Conservation (phyloP, 208 protist species). For the Herpetomonas muscarum region DNA sequence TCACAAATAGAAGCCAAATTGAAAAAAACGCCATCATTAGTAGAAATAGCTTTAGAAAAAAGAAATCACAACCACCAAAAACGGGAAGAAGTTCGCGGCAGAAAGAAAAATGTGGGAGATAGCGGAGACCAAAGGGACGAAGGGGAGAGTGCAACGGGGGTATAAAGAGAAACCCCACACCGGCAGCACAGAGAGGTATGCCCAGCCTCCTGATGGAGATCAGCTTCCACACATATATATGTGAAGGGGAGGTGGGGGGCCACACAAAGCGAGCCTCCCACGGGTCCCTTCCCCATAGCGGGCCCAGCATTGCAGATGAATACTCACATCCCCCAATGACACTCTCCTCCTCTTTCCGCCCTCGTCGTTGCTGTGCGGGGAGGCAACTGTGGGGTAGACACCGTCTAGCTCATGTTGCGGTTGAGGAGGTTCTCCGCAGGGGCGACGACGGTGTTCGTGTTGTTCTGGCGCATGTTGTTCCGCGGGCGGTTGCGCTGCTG, state of each 20-base stretch:
- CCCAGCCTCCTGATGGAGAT: no score
- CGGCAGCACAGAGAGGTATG: no score
- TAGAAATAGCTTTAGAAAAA: constrained; percentile 8
- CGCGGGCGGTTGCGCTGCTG: constrained; percentile 6
- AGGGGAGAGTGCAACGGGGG: not conserved
- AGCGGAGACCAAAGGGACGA: constrained; percentile 12
- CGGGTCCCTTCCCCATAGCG: no score
- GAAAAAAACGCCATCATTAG: not conserved
- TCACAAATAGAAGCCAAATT: not conserved
- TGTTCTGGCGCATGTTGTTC: constrained; percentile 4
- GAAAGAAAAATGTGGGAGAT: constrained; percentile 15
- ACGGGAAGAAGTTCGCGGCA: constrained; percentile 3
- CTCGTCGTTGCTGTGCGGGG: no score
- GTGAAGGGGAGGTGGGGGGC: no score
- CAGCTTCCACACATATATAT: no score
- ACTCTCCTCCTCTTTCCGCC: no score
- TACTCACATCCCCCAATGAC: no score
- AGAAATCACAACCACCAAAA: constrained; percentile 2
- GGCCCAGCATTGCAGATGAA: no score
- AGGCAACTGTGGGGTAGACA: no score
- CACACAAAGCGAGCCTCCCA: no score
- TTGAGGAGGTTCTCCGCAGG: constrained; percentile 33
- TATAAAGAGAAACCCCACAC: no score
- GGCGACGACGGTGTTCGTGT: constrained; percentile 4
- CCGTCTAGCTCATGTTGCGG: constrained; percentile 18